Percentiles rank a stretch among this genome's conserved stretches.
These are phyloP conservation scores for Paraphoma sp. DNA, from an alignment of 2,329 filamentous ascomycete species.

Conservation along the genomic window DNA sequence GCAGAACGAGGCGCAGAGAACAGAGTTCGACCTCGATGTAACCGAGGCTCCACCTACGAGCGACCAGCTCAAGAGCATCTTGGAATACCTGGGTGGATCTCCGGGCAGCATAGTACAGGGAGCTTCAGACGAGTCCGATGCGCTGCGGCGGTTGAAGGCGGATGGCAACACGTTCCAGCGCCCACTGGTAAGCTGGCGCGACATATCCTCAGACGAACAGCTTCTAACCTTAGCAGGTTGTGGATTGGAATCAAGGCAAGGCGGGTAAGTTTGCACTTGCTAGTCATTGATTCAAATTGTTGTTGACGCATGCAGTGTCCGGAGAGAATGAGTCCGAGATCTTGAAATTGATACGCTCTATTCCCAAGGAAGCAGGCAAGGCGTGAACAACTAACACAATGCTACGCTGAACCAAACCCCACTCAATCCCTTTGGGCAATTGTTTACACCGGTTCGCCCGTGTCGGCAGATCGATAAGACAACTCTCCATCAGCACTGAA, in stretches of 20 bases:
- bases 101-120: slow-evolving; percentile 73
- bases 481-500: neutral
- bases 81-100: slow-evolving; percentile 75
- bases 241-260: slow-evolving; percentile 93
- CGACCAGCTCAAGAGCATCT: slow-evolving; percentile 82
- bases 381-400: slow-evolving; percentile 8
- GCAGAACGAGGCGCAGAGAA: slow-evolving; percentile 65
- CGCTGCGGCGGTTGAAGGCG: slow-evolving; percentile 78
- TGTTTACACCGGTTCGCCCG: too few relatives aligned
- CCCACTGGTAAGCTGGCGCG: slow-evolving; percentile 69
- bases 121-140: slow-evolving; percentile 76
- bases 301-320: slow-evolving; percentile 53
- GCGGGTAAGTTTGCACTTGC: slow-evolving; percentile 59
- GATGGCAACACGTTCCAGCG: slow-evolving; percentile 72
- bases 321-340: slow-evolving; percentile 90
- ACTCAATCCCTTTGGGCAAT: too few relatives aligned
- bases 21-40: slow-evolving; percentile 85
- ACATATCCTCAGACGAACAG: neutral
- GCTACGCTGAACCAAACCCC: too few relatives aligned
- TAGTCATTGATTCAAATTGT: neutral
- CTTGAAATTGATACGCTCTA: slow-evolving; percentile 74
- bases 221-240: slow-evolving; percentile 50
- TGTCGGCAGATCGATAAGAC: neutral
- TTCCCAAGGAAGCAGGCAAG: slow-evolving; percentile 52
- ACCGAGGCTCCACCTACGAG: slow-evolving; percentile 80